phyloP scores from a whole-genome alignment of 257 asterid genomes.

The Cordia subcordata region DNA sequence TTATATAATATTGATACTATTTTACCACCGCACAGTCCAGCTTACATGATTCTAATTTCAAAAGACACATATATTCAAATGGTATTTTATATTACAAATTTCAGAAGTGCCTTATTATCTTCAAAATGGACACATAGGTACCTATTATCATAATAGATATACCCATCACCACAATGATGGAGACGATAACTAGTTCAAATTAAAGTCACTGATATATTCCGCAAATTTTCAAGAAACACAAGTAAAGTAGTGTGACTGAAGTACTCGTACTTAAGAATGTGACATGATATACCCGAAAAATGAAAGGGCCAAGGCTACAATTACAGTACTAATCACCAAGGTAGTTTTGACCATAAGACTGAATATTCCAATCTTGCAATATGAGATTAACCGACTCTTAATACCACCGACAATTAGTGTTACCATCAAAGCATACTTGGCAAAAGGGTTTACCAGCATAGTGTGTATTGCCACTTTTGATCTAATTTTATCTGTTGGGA shows the following conservation, averaged over 20 bases:
- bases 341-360: slow-evolving; percentile 38
- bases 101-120: slow-evolving; percentile 26
- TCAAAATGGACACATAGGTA: slow-evolving; percentile 43
- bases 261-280: slow-evolving; percentile 55
- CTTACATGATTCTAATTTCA: no score
- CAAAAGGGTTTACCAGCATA: slow-evolving; percentile 70
- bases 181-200: slow-evolving; percentile 26
- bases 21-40: no score
- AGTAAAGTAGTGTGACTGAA: slow-evolving; percentile 59
- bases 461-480: slow-evolving; percentile 76
- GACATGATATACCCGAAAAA: slow-evolving; percentile 67
- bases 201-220: slow-evolving; percentile 35
- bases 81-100: no score
- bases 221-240: slow-evolving; percentile 75
- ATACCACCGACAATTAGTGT: slow-evolving; percentile 54
- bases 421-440: slow-evolving; percentile 78
- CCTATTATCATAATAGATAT: slow-evolving; percentile 46
- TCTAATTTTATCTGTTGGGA: slow-evolving; percentile 43
- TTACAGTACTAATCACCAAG: slow-evolving; percentile 57
- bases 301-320: slow-evolving; percentile 63
- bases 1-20: no score
- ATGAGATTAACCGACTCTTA: slow-evolving; percentile 33
- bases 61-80: no score
- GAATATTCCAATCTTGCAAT: slow-evolving; percentile 18
- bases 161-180: slow-evolving; percentile 45